phyloP scores from a whole-genome alignment of 768 basidiomycete genomes.

The Amanita molliuscula region DNA sequence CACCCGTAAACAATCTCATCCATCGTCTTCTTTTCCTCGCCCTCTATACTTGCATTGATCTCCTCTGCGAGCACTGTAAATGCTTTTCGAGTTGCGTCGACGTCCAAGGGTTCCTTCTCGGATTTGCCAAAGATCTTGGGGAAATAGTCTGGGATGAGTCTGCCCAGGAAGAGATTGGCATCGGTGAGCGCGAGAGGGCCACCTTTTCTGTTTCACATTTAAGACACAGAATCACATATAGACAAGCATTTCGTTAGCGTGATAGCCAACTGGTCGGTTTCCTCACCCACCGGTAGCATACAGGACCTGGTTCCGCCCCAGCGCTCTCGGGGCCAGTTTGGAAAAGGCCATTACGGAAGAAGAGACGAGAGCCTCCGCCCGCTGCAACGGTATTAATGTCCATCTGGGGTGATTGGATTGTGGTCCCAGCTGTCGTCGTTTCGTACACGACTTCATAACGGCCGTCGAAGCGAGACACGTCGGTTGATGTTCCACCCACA shows the following conservation, averaged over 20 bases:
- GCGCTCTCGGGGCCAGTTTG: slow-evolving; percentile 88
- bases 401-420: slow-evolving; percentile 85
- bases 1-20: slow-evolving; percentile 90
- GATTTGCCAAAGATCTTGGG: slow-evolving; percentile 91
- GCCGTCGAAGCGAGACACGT: slow-evolving; percentile 89
- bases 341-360: slow-evolving; percentile 86
- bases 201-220: slow-evolving; percentile 50
- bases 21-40: slow-evolving; percentile 44
- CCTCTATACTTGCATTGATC: slow-evolving; percentile 45
- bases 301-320: slow-evolving; percentile 89
- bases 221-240: neutral
- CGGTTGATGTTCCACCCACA: slow-evolving; percentile 93
- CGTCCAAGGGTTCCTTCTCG: slow-evolving; percentile 78
- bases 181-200: slow-evolving; percentile 90
- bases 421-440: slow-evolving; percentile 90
- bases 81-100: slow-evolving; percentile 51
- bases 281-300: slow-evolving; percentile 67
- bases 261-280: neutral
- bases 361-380: slow-evolving; percentile 85
- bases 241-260: neutral
- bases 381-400: slow-evolving; percentile 97
- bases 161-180: slow-evolving; percentile 83
- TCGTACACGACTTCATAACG: slow-evolving; percentile 91
- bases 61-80: slow-evolving; percentile 62
- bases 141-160: slow-evolving; percentile 84